Conservation (phyloP, 257 asterid species). For the Solanum medicagineum region DNA sequence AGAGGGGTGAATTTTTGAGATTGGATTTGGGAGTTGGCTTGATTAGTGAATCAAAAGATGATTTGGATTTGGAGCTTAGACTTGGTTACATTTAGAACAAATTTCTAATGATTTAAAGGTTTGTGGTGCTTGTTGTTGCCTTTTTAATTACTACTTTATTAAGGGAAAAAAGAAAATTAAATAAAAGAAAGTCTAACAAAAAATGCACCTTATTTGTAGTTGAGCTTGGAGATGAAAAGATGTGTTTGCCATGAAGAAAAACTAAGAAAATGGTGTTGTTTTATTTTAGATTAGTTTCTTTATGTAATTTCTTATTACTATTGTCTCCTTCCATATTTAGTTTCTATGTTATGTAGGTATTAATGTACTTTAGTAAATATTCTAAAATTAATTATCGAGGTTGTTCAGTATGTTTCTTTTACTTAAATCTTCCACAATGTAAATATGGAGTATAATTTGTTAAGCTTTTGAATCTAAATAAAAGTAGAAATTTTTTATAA, state of each 20-base stretch:
- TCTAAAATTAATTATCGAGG: not conserved
- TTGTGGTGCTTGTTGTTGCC: not conserved
- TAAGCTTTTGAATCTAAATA: not conserved
- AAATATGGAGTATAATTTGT: not conserved
- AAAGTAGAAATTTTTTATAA: not conserved
- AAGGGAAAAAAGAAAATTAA: not conserved
- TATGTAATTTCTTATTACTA: not conserved
- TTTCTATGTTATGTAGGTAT: not conserved
- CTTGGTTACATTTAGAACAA: conserved; percentile 42
- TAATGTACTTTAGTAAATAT: not conserved
- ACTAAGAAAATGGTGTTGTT: not conserved
- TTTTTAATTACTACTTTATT: not conserved
- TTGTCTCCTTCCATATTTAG: not conserved
- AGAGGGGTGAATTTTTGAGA: conserved; percentile 23
- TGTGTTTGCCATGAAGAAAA: not conserved
- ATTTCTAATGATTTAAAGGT: not conserved
- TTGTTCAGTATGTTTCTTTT: not conserved
- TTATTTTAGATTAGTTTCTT: not conserved
- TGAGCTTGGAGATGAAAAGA: not conserved
- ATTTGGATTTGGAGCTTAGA: conserved; percentile 85
- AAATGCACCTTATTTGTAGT: not conserved
- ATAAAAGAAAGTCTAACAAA: not conserved
- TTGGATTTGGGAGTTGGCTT: conserved; percentile 76
- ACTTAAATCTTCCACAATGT: not conserved
- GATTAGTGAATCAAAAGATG: conserved; percentile 35